These are phyloP conservation scores for Morella rubra DNA, from an alignment of 306 rosid genomes.

Conservation along the genomic window DNA sequence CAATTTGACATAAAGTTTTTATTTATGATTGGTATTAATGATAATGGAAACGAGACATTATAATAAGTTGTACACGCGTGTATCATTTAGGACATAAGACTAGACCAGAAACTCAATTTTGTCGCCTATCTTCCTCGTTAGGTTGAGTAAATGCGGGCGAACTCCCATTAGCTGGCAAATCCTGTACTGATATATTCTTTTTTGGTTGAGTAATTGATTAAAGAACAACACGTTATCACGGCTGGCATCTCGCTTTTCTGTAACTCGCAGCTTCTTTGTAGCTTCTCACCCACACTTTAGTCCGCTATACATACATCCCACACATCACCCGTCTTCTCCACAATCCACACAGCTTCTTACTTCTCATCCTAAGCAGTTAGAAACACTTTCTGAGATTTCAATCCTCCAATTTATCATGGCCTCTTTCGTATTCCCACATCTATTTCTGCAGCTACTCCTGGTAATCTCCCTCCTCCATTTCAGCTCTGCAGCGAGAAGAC, in stretches of 20 bases:
- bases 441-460: conserved; percentile 20
- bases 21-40: too few relatives aligned
- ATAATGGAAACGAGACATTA: too few relatives aligned
- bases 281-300: neutral
- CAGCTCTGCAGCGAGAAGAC: conserved; percentile 43
- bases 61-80: too few relatives aligned
- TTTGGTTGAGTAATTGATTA: neutral
- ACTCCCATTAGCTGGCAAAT: too few relatives aligned
- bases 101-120: too few relatives aligned
- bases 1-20: too few relatives aligned
- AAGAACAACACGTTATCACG: conserved; percentile 36
- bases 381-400: neutral
- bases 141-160: too few relatives aligned
- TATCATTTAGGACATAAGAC: too few relatives aligned
- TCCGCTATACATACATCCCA: conserved; percentile 22
- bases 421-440: conserved; percentile 7
- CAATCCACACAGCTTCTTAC: neutral
- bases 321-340: neutral
- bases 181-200: too few relatives aligned
- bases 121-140: too few relatives aligned
- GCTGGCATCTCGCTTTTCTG: conserved; percentile 29
- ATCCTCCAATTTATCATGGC: conserved; percentile 32
- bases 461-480: conserved; percentile 34
- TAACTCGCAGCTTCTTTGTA: neutral
- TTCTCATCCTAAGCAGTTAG: neutral